Base-by-base conservation (phyloP, 306 rosid genomes). In the Senna tora region DNA sequence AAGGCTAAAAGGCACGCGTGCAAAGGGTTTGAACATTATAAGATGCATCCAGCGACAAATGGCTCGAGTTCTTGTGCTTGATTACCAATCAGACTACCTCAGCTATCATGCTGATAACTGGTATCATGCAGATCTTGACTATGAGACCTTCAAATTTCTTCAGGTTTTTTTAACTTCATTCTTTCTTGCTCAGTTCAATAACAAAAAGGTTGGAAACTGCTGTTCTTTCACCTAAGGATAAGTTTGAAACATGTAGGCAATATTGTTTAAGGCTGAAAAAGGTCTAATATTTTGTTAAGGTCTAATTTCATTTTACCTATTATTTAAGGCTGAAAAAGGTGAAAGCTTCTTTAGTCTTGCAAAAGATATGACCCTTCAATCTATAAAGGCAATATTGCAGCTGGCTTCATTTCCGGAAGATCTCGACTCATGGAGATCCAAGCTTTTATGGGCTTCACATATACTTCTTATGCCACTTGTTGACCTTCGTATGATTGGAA, bases 381-480 rank as follows among this genome's bases (percentile, higher is more conserved):
- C 98, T 63, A 85, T 96, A 7, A 90, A 87, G 84, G 96, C 93
- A 39, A 75, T 90, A 77, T 65, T 88, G 78, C 85, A 87, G 63
- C 72, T 84, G 57, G 63, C 80, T 75, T 69, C 87, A 41, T 56
- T 84, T 69, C 79, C 86, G 1, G 90, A 87, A 74, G 93, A 89
- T 85, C 97, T 93, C 82, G 96, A 72, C 54, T 92, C 97, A 22
- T 82, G 77, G 92, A 87, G 92, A 82, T 85, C 97, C 38, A 88
- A 88, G 81, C 97, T 90, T 81, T 76, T 85, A 55, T 88, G 97
- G 97, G 97, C 96, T 14, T 87, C 96, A 11, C 93, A 87, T 49
- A 89, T 90, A 57, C 97, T 93, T 79, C 97, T 96, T 16, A 93
- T 90, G 97, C 98, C 98, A 19, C 91, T 93, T 16, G 90, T 93